Evolutionary conservation across 2,329 filamentous ascomycete species (phyloP).

Genomic region (Pseudocercospora fuligena): DNA sequence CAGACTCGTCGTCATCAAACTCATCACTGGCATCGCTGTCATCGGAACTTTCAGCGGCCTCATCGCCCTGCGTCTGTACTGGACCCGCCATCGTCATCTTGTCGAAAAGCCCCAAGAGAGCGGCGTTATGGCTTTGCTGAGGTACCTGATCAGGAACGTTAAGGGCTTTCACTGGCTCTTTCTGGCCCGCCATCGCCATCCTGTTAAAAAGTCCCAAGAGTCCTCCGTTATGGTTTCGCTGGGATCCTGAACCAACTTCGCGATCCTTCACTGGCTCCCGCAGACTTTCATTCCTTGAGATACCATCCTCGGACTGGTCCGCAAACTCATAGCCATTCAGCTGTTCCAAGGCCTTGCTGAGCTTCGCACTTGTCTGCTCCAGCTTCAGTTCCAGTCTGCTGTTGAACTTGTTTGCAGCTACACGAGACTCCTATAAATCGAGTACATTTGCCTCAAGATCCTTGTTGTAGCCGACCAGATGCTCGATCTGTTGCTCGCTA

Average conservation of each 20-base stretch:
- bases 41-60: neutral
- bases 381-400: neutral
- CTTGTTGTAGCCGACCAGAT: neutral
- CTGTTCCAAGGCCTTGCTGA: neutral
- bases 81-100: neutral
- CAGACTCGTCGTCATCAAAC: too few species aligned
- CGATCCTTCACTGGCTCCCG: neutral
- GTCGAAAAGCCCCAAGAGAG: neutral
- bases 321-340: neutral
- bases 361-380: neutral
- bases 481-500: neutral
- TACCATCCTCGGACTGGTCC: neutral
- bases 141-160: too few species aligned
- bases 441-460: neutral
- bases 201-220: neutral
- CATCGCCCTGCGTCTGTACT: neutral
- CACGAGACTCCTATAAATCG: neutral
- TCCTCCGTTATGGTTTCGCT: neutral
- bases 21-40: too few species aligned
- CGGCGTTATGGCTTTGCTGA: too few species aligned
- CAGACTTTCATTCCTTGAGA: neutral
- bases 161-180: too few species aligned
- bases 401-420: neutral
- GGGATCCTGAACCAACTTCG: neutral
- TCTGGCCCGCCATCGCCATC: neutral